Evolutionary conservation across 2,329 filamentous ascomycete genomes (phyloP).

Genomic region (Teratosphaeria destructans): DNA sequence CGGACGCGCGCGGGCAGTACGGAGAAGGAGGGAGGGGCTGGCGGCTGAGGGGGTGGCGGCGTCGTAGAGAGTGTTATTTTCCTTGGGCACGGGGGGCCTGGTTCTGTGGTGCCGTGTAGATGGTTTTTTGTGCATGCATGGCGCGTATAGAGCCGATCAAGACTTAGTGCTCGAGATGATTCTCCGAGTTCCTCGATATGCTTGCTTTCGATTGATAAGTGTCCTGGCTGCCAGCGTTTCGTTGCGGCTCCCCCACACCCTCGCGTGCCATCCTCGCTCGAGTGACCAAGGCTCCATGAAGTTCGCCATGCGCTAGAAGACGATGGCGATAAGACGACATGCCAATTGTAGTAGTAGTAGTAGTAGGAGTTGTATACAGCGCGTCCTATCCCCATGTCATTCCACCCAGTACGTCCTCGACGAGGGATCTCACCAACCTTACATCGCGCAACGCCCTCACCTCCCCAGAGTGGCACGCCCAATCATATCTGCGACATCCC

Average conservation of each 20-base stretch:
- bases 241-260: neutral
- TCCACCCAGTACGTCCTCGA: no score
- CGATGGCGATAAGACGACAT: neutral
- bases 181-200: neutral
- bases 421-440: no score
- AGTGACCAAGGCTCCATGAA: neutral
- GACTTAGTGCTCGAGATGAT: neutral
- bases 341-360: no score
- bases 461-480: neutral
- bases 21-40: neutral
- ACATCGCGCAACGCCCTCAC: neutral
- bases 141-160: neutral
- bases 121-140: neutral
- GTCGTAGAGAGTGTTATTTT: neutral
- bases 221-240: neutral
- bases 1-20: slow-evolving; percentile 28
- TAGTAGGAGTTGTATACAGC: no score
- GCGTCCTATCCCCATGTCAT: no score
- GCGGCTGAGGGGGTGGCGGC: neutral
- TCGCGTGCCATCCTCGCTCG: neutral
- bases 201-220: neutral
- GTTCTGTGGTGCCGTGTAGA: neutral
- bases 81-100: neutral
- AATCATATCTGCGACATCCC: neutral
- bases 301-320: neutral